Percentiles rank a stretch among this genome's conserved stretches.
Evolutionary conservation across 441 rosid genomes (phyloP).

Genomic region (Pelargonium australe): DNA sequence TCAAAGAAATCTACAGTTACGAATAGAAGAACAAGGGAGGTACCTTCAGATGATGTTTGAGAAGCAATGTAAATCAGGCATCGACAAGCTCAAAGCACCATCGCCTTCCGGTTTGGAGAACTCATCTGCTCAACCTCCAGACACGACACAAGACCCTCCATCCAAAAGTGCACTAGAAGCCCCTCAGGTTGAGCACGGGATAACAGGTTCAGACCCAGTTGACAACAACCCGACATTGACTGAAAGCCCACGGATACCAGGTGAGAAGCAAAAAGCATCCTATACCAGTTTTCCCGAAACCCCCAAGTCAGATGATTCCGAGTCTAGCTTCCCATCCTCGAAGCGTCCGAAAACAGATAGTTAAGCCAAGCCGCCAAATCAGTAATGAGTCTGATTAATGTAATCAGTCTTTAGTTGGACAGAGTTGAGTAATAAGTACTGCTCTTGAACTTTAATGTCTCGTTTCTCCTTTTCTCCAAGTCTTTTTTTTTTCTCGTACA

Average conservation of each 20-base stretch:
- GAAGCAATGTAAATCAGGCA: constrained; percentile 65
- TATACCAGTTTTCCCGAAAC: constrained; percentile 24
- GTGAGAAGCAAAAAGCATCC: constrained; percentile 24
- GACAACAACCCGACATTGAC: constrained; percentile 17
- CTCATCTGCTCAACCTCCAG: constrained; percentile 26
- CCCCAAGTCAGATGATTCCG: constrained; percentile 22
- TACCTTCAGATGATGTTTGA: constrained; percentile 92
- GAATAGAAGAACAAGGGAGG: constrained; percentile 93
- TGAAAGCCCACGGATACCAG: constrained; percentile 25
- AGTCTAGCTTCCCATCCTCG: constrained; percentile 29
- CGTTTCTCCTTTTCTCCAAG: constrained; percentile 13
- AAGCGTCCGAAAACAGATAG: constrained; percentile 45
- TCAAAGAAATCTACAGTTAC: constrained; percentile 85
- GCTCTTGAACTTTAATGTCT: constrained; percentile 22
- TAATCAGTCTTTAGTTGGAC: constrained; percentile 19
- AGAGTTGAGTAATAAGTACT: constrained; percentile 21
- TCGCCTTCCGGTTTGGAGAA: constrained; percentile 47
- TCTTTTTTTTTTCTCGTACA: no score
- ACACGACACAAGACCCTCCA: constrained; percentile 27
- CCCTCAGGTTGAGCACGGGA: constrained; percentile 26
- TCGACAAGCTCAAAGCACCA: constrained; percentile 43
- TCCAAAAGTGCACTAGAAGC: constrained; percentile 27
- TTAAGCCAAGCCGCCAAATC: constrained; percentile 19
- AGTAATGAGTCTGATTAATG: constrained; percentile 13
- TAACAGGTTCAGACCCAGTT: constrained; percentile 12